phyloP scores from a whole-genome alignment of 2,329 filamentous ascomycete genomes.

The Periglandula ipomoeae region DNA sequence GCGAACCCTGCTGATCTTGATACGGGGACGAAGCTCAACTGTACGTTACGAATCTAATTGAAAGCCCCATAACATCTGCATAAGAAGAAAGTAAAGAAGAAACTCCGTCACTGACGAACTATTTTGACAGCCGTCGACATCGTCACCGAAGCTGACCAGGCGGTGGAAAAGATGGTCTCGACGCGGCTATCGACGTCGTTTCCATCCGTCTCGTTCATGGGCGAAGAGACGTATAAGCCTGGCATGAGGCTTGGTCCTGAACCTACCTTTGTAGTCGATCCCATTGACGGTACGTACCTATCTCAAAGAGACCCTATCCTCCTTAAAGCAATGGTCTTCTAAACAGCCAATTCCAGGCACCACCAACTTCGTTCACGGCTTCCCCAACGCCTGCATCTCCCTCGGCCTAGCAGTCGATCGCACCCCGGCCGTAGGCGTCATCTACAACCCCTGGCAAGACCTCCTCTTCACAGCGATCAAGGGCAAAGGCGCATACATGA shows the following conservation, averaged over 20 bases:
- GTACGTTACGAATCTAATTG: constrained; percentile 27
- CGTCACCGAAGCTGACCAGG: constrained; percentile 59
- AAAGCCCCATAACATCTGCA: neutral
- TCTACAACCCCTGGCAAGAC: constrained; percentile 71
- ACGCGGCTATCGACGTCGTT: constrained; percentile 41
- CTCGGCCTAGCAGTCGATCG: constrained; percentile 60
- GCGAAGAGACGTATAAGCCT: constrained; percentile 67
- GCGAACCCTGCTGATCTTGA: constrained; percentile 51
- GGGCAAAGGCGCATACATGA: constrained; percentile 56
- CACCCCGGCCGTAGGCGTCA: constrained; percentile 58
- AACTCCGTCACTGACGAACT: neutral
- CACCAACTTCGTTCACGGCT: constrained; percentile 72
- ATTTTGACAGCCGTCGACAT: constrained; percentile 49
- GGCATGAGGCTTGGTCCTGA: constrained; percentile 52
- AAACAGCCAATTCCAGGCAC: constrained; percentile 29
- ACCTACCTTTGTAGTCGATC: constrained; percentile 74
- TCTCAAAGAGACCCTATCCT: neutral
- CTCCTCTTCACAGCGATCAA: constrained; percentile 60
- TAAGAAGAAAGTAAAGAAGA: neutral
- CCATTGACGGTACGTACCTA: constrained; percentile 54
- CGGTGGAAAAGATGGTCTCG: constrained; percentile 54
- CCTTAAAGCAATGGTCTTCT: neutral
- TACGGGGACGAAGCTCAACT: constrained; percentile 56
- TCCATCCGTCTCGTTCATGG: constrained; percentile 55
- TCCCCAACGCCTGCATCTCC: constrained; percentile 67